Evolutionary conservation across 1,139 yeast species (phyloP), one percentile per base, ranked within the genome.

Genomic region (Kodamaea suecica): DNA sequence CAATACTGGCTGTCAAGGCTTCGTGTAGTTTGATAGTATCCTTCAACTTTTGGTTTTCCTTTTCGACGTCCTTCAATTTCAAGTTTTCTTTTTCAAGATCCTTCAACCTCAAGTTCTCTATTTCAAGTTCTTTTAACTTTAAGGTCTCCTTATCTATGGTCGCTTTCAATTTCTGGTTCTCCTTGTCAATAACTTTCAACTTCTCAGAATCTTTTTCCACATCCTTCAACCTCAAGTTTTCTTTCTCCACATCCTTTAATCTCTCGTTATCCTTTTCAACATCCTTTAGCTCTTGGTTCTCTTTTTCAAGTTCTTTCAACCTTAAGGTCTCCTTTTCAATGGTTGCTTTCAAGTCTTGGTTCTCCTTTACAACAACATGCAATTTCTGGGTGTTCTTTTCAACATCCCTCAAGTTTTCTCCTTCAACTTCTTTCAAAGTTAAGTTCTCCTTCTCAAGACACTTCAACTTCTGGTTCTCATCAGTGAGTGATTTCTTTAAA

Each of bases 211-310:
- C 30, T 13, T n/a, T 23, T n/a, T 27, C 14, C 20, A 13, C 27
- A 26, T n/a, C 14, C 16, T 15, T 26, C 29, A 21, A 28, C 15
- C 28, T 27, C 27, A 4, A 12, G 13, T 23, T 23, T n/a, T 23
- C 26, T 12, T 23, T 25, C 28, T 25, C 28, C 28, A 25, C 11
- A 11, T 21, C 23, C 23, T 12, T 40, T 38, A 30, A 43, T 25
- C n/a, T 40, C 29, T 27, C 31, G n/a, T 30, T 16, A 15, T 40
- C 38, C 23, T 37, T 42, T 25, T 43, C 30, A 17, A 35, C 39
- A 10, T 42, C 8, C 28, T 39, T 23, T 41, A 34, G 7, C 16
- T 38, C 34, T 35, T 30, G n/a, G 13, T n/a, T 23, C n/a, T 23
- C 26, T 12, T 23, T 23, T 23, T 23, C 26, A 23, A 23, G 7